phyloP scores from a whole-genome alignment of 2,329 filamentous ascomycete species.

The Pseudophaeomoniella oleicola region DNA sequence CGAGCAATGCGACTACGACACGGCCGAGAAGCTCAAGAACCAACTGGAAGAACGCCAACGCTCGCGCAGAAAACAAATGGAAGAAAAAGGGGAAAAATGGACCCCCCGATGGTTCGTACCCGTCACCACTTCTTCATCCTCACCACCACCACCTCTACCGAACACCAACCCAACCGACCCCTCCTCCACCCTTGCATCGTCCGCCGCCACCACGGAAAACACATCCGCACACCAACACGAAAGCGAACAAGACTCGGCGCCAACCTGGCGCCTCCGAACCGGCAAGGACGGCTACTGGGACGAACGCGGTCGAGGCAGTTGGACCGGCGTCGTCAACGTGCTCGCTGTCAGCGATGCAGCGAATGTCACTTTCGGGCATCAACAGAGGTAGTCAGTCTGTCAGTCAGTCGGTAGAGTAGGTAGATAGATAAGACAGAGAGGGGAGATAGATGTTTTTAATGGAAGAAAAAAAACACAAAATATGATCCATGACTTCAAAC shows the following conservation, averaged over 20 bases:
- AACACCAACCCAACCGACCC: constrained; percentile 45
- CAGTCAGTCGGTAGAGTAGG: too few relatives aligned
- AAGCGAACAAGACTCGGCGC: too few relatives aligned
- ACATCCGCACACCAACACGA: too few relatives aligned
- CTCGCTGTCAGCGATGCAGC: constrained; percentile 24
- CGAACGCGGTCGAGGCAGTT: constrained; percentile 54
- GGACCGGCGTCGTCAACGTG: constrained; percentile 44
- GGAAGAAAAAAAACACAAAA: too few relatives aligned
- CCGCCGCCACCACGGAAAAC: too few relatives aligned
- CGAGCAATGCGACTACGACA: constrained; percentile 68
- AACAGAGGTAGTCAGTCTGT: too few relatives aligned
- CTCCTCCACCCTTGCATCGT: too few relatives aligned
- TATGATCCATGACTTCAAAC: too few relatives aligned
- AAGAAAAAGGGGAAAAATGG: constrained; percentile 58
- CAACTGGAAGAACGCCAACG: constrained; percentile 77
- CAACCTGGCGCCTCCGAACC: constrained; percentile 60
- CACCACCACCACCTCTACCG: constrained; percentile 21
- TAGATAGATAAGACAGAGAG: too few relatives aligned
- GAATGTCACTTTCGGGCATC: not conserved
- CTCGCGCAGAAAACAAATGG: constrained; percentile 56
- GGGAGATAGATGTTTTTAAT: too few relatives aligned
- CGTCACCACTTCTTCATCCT: constrained; percentile 10
- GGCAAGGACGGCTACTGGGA: constrained; percentile 93
- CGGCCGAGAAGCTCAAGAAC: constrained; percentile 71
- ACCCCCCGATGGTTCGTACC: constrained; percentile 71